Percentiles rank a stretch among this genome's conserved stretches.
These are phyloP conservation scores for Effrenium voratum DNA, from an alignment of 73 alveolate genomes.

Conservation along the genomic window DNA sequence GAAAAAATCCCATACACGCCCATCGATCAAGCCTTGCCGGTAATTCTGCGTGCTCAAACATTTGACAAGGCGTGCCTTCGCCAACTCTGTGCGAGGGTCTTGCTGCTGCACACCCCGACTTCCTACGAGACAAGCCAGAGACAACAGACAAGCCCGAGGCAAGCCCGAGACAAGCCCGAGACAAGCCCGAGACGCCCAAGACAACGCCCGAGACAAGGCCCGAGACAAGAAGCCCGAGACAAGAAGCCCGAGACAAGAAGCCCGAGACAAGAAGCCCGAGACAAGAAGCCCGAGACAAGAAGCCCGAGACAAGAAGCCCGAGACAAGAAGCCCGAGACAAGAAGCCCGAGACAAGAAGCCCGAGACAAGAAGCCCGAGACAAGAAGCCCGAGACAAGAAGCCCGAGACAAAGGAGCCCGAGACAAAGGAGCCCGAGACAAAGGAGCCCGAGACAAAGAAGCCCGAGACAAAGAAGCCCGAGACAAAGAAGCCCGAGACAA, in stretches of 20 bases:
- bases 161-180: not conserved
- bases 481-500: too few species aligned
- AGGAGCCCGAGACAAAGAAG: too few species aligned
- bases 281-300: too few species aligned
- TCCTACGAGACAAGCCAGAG: not conserved
- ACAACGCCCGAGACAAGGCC: not conserved
- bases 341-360: too few species aligned
- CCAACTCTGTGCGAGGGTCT: slow-evolving; percentile 55
- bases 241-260: not conserved
- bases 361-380: too few species aligned
- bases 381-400: too few species aligned
- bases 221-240: not conserved
- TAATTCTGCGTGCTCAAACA: too few species aligned
- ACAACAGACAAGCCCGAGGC: not conserved
- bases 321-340: too few species aligned
- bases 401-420: too few species aligned
- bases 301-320: too few species aligned
- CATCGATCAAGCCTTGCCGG: not conserved
- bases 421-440: too few species aligned
- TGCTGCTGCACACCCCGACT: not conserved
- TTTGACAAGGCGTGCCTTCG: slow-evolving; percentile 32
- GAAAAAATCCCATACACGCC: not conserved
- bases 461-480: too few species aligned
- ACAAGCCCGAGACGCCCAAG: not conserved
- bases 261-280: not conserved